phyloP scores from a whole-genome alignment of 169 alveolate genomes.

The Eimeria zaria region DNA sequence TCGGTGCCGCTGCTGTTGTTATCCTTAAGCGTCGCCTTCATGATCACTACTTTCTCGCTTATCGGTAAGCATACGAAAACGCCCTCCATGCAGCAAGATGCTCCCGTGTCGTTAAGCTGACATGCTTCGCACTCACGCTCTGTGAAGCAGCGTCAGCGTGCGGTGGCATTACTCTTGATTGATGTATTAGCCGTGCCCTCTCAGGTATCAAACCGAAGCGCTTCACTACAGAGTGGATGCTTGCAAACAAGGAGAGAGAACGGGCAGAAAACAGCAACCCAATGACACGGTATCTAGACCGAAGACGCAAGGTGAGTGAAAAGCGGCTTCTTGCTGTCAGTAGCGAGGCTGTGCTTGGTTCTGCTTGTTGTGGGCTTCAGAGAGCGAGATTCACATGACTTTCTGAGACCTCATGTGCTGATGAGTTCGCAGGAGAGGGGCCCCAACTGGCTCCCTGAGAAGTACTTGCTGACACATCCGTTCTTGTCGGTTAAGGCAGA shows the following conservation, averaged over 20 bases:
- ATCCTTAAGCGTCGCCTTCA: slow-evolving; percentile 89
- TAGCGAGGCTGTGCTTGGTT: not conserved
- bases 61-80: slow-evolving; percentile 82
- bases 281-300: slow-evolving; percentile 92
- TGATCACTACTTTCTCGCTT: slow-evolving; percentile 89
- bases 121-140: not conserved
- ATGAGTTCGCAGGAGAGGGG: slow-evolving; percentile 92
- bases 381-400: not conserved
- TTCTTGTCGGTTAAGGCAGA: slow-evolving; percentile 82
- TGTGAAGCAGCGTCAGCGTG: not conserved
- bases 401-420: not conserved
- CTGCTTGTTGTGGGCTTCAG: not conserved
- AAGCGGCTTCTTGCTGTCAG: not conserved
- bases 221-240: slow-evolving; percentile 94
- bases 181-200: not conserved
- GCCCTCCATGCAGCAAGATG: not conserved
- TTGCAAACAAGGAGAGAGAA: slow-evolving; percentile 94
- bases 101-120: not conserved
- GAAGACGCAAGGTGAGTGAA: slow-evolving; percentile 90
- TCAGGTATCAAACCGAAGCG: slow-evolving; percentile 94
- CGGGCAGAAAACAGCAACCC: slow-evolving; percentile 95
- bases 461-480: slow-evolving; percentile 93
- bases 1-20: slow-evolving; percentile 89
- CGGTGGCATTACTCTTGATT: not conserved
- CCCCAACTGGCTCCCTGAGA: slow-evolving; percentile 92